These are phyloP conservation scores for Coemansia sp. DNA, from an alignment of 192 early-diverging fungal genomes.

Conservation along the genomic window DNA sequence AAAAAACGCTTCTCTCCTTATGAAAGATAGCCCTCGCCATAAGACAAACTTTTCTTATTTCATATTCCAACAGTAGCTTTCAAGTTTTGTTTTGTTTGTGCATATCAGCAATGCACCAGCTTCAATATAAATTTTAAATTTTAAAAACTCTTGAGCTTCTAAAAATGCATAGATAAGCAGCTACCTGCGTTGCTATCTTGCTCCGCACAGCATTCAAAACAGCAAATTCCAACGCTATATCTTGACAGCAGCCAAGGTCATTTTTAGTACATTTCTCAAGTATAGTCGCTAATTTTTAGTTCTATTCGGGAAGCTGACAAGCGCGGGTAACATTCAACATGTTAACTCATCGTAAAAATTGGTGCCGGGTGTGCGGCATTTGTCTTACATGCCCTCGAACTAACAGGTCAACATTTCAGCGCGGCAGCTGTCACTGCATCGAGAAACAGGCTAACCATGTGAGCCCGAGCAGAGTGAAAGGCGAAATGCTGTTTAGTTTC, in stretches of 20 bases:
- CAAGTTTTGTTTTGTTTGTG: not conserved
- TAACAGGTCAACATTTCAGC: constrained; percentile 26
- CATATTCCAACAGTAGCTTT: not conserved
- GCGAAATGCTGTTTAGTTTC: constrained; percentile 45
- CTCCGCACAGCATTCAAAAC: not conserved
- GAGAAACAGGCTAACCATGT: constrained; percentile 43
- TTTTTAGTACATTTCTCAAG: too few species aligned
- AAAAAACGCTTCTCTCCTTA: constrained; percentile 1
- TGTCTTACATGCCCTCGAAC: constrained; percentile 49
- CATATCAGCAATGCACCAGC: not conserved
- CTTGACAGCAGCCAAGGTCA: too few species aligned
- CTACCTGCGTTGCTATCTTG: not conserved
- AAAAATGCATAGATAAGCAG: not conserved
- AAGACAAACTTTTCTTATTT: not conserved
- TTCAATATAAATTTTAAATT: not conserved
- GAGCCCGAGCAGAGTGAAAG: constrained; percentile 33
- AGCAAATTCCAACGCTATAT: not conserved
- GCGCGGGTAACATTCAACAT: constrained; percentile 14
- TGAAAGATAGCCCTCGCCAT: not conserved
- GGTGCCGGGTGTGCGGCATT: constrained; percentile 47
- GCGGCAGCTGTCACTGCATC: constrained; percentile 27
- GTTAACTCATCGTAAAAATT: constrained; percentile 49
- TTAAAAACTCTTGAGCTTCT: not conserved
- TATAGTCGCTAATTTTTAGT: too few species aligned
- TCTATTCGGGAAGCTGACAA: not conserved